These are phyloP conservation scores for Polyporus arcularius DNA, from an alignment of 768 basidiomycete genomes.

Conservation along the genomic window DNA sequence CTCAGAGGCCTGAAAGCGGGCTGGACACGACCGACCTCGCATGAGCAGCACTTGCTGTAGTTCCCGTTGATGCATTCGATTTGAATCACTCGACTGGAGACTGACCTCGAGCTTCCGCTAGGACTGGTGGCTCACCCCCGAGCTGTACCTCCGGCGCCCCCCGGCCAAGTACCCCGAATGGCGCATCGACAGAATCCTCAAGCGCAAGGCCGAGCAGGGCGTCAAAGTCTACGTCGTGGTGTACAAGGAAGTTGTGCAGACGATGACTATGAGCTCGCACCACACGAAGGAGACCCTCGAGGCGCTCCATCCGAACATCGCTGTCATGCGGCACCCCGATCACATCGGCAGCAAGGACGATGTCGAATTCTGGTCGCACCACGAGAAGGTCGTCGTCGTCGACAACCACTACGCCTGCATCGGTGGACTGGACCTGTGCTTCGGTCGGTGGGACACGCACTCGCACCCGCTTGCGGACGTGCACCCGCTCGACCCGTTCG, in stretches of 20 bases:
- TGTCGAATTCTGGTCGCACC: conserved; percentile 89
- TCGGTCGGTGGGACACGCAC: conserved; percentile 96
- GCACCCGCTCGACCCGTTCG: conserved; percentile 81
- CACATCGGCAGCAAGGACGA: conserved; percentile 84
- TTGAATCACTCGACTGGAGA: too few species aligned
- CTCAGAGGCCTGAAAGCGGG: too few species aligned
- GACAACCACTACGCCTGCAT: conserved; percentile 86
- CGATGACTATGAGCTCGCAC: conserved; percentile 85
- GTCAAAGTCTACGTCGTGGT: conserved; percentile 91
- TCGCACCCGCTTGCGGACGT: conserved; percentile 89
- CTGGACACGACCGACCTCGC: too few species aligned
- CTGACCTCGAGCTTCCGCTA: conserved; percentile 24
- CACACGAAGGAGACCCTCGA: conserved; percentile 87
- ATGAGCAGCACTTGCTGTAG: too few species aligned
- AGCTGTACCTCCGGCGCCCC: conserved; percentile 92
- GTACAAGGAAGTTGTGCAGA: conserved; percentile 95
- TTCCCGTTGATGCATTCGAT: too few species aligned
- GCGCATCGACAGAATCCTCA: conserved; percentile 82
- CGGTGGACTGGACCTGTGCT: conserved; percentile 95
- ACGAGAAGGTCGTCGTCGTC: conserved; percentile 88
- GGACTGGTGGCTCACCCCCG: conserved; percentile 96
- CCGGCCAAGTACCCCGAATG: conserved; percentile 84
- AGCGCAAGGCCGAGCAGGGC: conserved; percentile 89
- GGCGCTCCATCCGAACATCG: conserved; percentile 82
- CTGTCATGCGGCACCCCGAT: conserved; percentile 88